phyloP scores from a whole-genome alignment of 495 filamentous ascomycete genomes.

The Xylaria bambusicola region DNA sequence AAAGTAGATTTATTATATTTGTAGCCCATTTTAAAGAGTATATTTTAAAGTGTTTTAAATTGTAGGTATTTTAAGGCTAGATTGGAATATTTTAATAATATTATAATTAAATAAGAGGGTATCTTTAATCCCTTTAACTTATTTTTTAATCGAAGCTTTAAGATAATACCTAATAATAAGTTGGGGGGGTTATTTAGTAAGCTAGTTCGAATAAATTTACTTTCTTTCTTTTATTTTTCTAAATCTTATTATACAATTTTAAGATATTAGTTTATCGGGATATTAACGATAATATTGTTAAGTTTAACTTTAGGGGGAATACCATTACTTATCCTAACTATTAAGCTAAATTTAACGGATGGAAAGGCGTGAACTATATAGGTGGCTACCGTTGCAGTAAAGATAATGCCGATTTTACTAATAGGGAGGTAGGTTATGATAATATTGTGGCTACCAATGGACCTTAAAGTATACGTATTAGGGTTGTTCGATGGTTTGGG shows the following conservation, averaged over 20 bases:
- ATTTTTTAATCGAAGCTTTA: not conserved
- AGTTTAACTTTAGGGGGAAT: conserved; percentile 35
- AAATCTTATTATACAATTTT: conserved; percentile 47
- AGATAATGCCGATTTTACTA: conserved; percentile 24
- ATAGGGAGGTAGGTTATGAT: conserved; percentile 48
- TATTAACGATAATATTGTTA: conserved; percentile 49
- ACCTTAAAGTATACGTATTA: conserved; percentile 41
- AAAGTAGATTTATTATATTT: not conserved
- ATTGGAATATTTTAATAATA: not conserved
- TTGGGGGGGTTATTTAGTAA: conserved; percentile 19
- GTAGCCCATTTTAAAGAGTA: conserved; percentile 3
- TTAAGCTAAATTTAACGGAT: conserved; percentile 39
- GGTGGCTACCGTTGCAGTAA: conserved; percentile 38
- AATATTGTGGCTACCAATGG: conserved; percentile 43
- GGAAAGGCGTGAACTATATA: conserved; percentile 39
- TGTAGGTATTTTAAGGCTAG: not conserved
- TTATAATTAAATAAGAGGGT: not conserved
- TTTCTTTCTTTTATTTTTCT: conserved; percentile 36
- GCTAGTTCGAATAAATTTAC: conserved; percentile 36
- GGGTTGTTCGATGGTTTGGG: conserved; percentile 20
- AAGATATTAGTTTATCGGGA: conserved; percentile 1
- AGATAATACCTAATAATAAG: not conserved
- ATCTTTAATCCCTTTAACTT: not conserved
- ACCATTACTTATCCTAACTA: conserved; percentile 45
- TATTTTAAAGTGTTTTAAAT: not conserved